Base-by-base conservation (phyloP, 345 rosid species). In the Brassica rapa region DNA sequence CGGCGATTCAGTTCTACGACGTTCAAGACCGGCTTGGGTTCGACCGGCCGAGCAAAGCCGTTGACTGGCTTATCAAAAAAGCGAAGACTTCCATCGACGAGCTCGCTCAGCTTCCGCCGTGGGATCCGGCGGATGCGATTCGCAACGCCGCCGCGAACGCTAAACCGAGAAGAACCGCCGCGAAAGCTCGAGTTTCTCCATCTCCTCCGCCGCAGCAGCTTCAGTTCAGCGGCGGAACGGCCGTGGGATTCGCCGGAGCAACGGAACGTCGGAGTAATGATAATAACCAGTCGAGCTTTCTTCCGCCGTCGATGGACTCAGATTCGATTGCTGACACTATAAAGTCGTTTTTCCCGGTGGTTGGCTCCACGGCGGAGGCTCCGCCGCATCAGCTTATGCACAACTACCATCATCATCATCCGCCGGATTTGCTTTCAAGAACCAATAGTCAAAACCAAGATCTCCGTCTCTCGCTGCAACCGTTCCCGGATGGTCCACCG, bases 11-110 rank as follows among this genome's bases (percentile, higher is more conserved):
- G 80, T 94, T 94, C 83, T 94, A 94, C 81, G 98, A 94, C 73
- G 96, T 94, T 9, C 98, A 94, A 82, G 98, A 94, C 82, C 88
- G 98, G 14, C 94, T 94, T 21, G 98, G 98, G 60, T 90, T 86
- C 73, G 98, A 94, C 86, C 90, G 98, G 1, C 98, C 98, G 15
- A 94, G 97, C 73, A 92, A 94, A 72, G 98, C 97, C 30, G 97
- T 94, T n/a, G 98, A 92, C 82, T 94, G 98, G 98, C 93, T 92
- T 62, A 94, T 94, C 73, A 89, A 86, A 76, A 94, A 94, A 75
- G 98, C 98, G 39, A 94, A 90, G 68, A 8, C 89, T 3, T 85
- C 98, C 82, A 94, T 94, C 30, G 97, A 94, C 67, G 89, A 94
- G 81, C 98, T 94, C 32, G 96, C 86, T 8, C 86, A 89, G 87